Conservation (phyloP, 2,329 filamentous ascomycete species). For the Fusarium chuoi region DNA sequence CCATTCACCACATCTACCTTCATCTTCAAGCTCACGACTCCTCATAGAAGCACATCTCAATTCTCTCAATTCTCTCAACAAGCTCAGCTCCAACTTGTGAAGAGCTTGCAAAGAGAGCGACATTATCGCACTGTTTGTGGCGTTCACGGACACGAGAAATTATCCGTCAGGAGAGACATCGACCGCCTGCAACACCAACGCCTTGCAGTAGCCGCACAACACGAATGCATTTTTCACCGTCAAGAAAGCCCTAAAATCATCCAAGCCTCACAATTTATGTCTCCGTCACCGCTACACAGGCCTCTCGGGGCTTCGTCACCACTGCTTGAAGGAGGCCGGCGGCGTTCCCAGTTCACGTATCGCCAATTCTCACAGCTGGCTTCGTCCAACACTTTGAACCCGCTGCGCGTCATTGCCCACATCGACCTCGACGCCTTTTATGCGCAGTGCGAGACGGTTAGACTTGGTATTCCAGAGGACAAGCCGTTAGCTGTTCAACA, state of each 20-base stretch:
- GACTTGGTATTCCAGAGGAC: slow-evolving; percentile 77
- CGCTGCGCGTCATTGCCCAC: slow-evolving; percentile 87
- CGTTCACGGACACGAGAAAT: slow-evolving; percentile 2
- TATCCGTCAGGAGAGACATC: not conserved
- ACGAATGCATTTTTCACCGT: slow-evolving; percentile 1
- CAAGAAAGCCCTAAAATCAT: not conserved
- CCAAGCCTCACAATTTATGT: slow-evolving; percentile 29
- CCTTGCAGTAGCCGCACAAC: slow-evolving; percentile 7
- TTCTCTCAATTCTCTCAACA: not conserved
- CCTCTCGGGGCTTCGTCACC: slow-evolving; percentile 43
- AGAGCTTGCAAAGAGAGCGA: not conserved
- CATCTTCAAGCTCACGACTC: not conserved
- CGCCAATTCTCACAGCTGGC: slow-evolving; percentile 82
- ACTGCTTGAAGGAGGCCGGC: slow-evolving; percentile 36
- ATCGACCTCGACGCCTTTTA: slow-evolving; percentile 98
- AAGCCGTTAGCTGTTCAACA: slow-evolving; percentile 92
- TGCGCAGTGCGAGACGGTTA: slow-evolving; percentile 93
- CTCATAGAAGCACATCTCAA: not conserved
- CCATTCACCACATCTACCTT: slow-evolving; percentile 10
- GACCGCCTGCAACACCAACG: slow-evolving; percentile 2
- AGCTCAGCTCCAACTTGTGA: not conserved
- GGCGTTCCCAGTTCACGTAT: slow-evolving; percentile 81
- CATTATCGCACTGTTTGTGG: not conserved
- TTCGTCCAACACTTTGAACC: slow-evolving; percentile 75
- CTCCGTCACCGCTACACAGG: slow-evolving; percentile 32